Percentiles rank a stretch among this genome's conserved stretches.
These are phyloP conservation scores for Rhodamnia rubescens DNA, from an alignment of 345 rosid species.

Conservation along the genomic window DNA sequence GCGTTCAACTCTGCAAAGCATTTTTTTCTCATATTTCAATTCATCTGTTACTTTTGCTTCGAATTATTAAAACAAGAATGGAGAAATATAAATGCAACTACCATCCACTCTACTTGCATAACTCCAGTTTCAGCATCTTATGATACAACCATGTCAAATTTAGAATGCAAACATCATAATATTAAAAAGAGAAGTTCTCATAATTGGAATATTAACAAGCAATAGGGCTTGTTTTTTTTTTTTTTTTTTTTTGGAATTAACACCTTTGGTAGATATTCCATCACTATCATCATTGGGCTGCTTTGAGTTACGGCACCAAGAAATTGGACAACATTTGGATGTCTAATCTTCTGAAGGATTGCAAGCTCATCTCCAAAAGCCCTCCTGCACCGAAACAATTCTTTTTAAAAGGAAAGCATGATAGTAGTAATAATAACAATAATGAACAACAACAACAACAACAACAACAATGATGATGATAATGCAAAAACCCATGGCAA, in stretches of 20 bases:
- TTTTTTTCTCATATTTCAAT: not conserved
- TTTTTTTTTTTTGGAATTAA: too few species aligned
- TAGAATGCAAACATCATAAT: not conserved
- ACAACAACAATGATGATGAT: not conserved
- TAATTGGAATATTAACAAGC: not conserved
- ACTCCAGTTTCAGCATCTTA: not conserved
- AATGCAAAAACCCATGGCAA: not conserved
- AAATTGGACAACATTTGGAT: slow-evolving; percentile 95
- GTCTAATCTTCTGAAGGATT: slow-evolving; percentile 83
- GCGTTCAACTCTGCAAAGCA: not conserved
- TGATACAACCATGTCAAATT: not conserved
- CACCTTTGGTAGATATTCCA: slow-evolving; percentile 86
- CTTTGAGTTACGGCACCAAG: slow-evolving; percentile 95
- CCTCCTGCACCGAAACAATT: slow-evolving; percentile 30
- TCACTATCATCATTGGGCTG: slow-evolving; percentile 98
- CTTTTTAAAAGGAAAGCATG: not conserved
- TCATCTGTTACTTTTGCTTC: not conserved
- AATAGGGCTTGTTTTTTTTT: too few species aligned
- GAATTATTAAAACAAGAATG: not conserved
- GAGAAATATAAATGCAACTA: not conserved
- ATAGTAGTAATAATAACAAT: not conserved
- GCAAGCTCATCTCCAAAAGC: slow-evolving; percentile 90
- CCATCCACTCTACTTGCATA: not conserved
- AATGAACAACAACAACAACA: not conserved
- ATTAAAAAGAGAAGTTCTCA: not conserved